Evolutionary conservation across 331 rosid species (phyloP).

Genomic region (Phaseolus coccineus): DNA sequence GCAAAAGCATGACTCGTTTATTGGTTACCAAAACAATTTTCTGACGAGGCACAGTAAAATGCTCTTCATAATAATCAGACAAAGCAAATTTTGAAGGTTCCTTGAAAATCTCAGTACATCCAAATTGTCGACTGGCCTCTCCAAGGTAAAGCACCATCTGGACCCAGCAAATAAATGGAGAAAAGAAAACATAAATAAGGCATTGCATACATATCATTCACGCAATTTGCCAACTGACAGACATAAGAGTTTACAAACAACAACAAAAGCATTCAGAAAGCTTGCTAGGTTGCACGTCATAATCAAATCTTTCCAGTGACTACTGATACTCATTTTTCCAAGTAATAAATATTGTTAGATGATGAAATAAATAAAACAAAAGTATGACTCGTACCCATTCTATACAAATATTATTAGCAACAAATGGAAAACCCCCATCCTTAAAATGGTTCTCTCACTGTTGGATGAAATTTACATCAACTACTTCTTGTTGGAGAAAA

Average conservation of each 20-base stretch:
- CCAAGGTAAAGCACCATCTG: conserved; percentile 96
- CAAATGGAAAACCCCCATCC: conserved; percentile 9
- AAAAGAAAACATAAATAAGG: conserved; percentile 27
- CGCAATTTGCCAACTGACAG: conserved; percentile 23
- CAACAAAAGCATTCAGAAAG: conserved; percentile 12
- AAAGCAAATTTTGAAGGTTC: conserved; percentile 95
- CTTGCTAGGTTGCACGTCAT: conserved; percentile 7
- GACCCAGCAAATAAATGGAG: conserved; percentile 36
- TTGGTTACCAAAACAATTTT: conserved; percentile 88
- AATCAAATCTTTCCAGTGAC: neutral
- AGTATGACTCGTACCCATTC: neutral
- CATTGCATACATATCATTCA: conserved; percentile 26
- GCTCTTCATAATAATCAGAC: conserved; percentile 92
- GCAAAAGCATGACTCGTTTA: conserved; percentile 88
- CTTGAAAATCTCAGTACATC: conserved; percentile 94
- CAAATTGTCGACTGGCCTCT: conserved; percentile 89
- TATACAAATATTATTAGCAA: conserved; percentile 22
- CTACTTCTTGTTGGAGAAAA: conserved; percentile 10
- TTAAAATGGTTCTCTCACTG: conserved; percentile 11
- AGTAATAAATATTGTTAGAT: conserved; percentile 13
- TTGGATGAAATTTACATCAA: neutral
- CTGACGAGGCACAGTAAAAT: conserved; percentile 76
- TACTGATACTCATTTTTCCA: conserved; percentile 6
- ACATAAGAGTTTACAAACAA: conserved; percentile 4
- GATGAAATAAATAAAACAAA: neutral